A percentile compares a stretch with the other conserved stretches of the same genome.
These are phyloP conservation scores for Salvia sclarea DNA, from an alignment of 305 asterid genomes.

Conservation along the genomic window DNA sequence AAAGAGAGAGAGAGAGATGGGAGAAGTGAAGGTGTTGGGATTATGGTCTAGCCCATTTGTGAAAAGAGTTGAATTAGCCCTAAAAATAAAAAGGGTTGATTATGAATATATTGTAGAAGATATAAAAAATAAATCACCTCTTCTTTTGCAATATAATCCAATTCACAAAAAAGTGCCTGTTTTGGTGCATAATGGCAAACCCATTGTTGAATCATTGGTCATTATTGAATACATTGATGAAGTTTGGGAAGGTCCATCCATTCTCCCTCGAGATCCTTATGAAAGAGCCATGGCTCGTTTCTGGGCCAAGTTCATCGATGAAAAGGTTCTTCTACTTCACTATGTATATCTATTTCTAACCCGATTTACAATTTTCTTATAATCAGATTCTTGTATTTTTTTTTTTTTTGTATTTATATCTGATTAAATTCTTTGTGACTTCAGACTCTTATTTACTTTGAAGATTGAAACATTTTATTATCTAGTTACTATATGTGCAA, in stretches of 20 bases:
- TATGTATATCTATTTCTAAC: too few relatives aligned
- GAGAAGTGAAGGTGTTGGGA: slow-evolving; percentile 34
- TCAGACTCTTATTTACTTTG: too few relatives aligned
- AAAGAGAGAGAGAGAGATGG: not conserved
- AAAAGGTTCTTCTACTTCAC: slow-evolving; percentile 29
- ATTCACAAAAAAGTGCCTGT: slow-evolving; percentile 40
- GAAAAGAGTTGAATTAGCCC: slow-evolving; percentile 36
- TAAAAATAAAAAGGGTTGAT: slow-evolving; percentile 40
- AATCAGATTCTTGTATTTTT: too few relatives aligned
- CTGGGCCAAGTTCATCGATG: too few relatives aligned
- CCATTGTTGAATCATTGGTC: slow-evolving; percentile 19
- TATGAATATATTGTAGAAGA: slow-evolving; percentile 44
- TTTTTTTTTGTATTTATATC: too few relatives aligned
- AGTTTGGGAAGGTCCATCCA: slow-evolving; percentile 27
- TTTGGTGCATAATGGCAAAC: slow-evolving; percentile 39
- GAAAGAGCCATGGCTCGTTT: slow-evolving; percentile 42
- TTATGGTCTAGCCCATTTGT: slow-evolving; percentile 33
- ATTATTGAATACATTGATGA: slow-evolving; percentile 51
- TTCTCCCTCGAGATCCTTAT: slow-evolving; percentile 42
- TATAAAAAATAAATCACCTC: slow-evolving; percentile 34
- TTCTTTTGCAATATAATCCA: slow-evolving; percentile 42
- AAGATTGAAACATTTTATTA: too few relatives aligned
- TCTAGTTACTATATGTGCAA: too few relatives aligned
- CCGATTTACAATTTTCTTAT: too few relatives aligned
- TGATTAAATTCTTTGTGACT: too few relatives aligned